Base-by-base conservation (phyloP, 2,329 filamentous ascomycete genomes). In the Aureobasidium sp. region DNA sequence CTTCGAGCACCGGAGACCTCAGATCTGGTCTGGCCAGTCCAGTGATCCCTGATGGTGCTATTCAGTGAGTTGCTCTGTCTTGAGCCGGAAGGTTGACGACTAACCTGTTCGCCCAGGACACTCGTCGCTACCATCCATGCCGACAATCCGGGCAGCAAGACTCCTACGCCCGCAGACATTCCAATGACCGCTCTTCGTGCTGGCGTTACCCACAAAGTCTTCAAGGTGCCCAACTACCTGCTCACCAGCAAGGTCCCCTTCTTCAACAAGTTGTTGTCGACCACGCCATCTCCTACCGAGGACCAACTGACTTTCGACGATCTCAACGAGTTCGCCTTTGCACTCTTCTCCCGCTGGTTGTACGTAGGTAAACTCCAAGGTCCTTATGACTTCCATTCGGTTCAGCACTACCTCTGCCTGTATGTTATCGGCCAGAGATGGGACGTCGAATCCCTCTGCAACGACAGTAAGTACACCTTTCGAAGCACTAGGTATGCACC, bases 401-500 rank as follows among this genome's bases (percentile, higher is more conserved):
- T 69, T 51, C 67, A 68, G 35, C 70, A 73, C 62, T 72, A 72
- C 61, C 64, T 73, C 45, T 64, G 67, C 31, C 64, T 73, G 27
- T 73, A 73, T 61, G 64, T 69, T 15, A 60, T 73, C 37, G 70
- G 65, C 5, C 49, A 60, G 43, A 65, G 64, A 50, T 71, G 67
- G 57, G 60, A 65, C 43, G 63, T 66, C 49, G 69, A 71, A 61
- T 58, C 45, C 11, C 65, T 73, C 33, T 59, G 68, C 64, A 73
- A 73, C 57, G 57, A 68, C 31, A 63, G 68, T 68, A 51, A 57
- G 64, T 57, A 29, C 13, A 6, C 6, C 21, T 13, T 53, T 8
- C 21, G 9, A 10, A 27, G 43, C 23, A 13, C 21, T 5, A n/a
- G 13, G 29, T 25, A 15, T 33, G 53, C 21, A 27, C 37, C 54